Evolutionary conservation across 306 rosid species (phyloP).

Genomic region (Cicer bijugum): DNA sequence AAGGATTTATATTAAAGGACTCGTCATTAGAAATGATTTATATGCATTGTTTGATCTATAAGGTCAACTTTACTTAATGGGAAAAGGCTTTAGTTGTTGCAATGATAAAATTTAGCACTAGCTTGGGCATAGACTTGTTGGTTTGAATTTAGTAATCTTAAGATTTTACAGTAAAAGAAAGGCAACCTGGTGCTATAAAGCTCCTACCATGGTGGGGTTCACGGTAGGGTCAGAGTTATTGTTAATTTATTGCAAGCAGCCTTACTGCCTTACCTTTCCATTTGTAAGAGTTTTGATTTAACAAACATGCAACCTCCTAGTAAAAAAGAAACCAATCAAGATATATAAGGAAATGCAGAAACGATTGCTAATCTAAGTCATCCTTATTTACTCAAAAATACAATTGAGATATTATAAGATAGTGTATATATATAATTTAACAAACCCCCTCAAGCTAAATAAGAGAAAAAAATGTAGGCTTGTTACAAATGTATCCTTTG

Average conservation of each 20-base stretch:
- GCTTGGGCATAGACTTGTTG: constrained; percentile 18
- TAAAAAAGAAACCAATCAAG: not conserved
- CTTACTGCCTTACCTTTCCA: not conserved
- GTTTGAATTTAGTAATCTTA: constrained; percentile 14
- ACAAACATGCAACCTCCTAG: not conserved
- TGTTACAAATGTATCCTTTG: constrained; percentile 6
- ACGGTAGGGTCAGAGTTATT: not conserved
- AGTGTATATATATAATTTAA: not conserved
- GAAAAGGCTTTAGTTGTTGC: not conserved
- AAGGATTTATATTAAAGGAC: constrained; percentile 2
- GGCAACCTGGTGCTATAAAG: constrained; percentile 9
- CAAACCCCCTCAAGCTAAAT: not conserved
- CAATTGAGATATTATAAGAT: not conserved
- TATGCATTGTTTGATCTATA: not conserved
- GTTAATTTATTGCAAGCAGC: not conserved
- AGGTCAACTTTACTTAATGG: not conserved
- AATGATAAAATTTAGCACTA: constrained; percentile 26
- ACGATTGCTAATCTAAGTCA: constrained; percentile 16
- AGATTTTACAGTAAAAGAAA: constrained; percentile 9
- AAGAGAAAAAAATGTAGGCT: not conserved
- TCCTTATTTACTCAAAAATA: not conserved
- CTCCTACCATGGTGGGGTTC: not conserved
- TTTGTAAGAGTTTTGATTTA: not conserved
- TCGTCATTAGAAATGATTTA: not conserved
- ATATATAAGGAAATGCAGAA: not conserved